Conservation (phyloP, 495 filamentous ascomycete genomes). For the Neurospora sp. region DNA sequence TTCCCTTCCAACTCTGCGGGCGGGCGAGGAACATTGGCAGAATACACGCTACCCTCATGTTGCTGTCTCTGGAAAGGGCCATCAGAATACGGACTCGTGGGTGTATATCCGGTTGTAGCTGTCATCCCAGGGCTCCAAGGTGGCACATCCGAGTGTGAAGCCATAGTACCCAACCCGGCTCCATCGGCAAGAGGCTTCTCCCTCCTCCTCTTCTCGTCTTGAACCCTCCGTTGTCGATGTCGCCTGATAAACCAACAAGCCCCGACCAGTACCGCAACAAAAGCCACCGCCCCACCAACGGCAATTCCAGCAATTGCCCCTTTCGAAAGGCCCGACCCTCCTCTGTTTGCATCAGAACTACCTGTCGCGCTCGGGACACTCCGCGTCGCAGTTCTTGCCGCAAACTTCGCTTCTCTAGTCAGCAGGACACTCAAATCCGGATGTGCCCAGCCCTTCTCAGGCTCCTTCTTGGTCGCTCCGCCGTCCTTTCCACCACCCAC, state of each 20-base stretch:
- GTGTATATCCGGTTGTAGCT: not conserved
- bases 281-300: slow-evolving; percentile 6
- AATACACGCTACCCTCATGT: not conserved
- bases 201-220: not conserved
- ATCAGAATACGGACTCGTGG: not conserved
- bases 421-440: slow-evolving; percentile 19
- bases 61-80: not conserved
- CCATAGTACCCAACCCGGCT: not conserved
- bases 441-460: slow-evolving; percentile 29
- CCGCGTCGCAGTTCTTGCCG: slow-evolving; percentile 14
- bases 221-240: not conserved
- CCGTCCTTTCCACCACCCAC: slow-evolving; percentile 53
- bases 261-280: slow-evolving; percentile 3
- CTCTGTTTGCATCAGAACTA: not conserved
- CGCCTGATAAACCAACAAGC: slow-evolving; percentile 5
- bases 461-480: slow-evolving; percentile 56
- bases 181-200: not conserved
- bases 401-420: slow-evolving; percentile 19
- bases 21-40: not conserved
- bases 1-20: not conserved
- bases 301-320: slow-evolving; percentile 23
- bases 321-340: slow-evolving; percentile 6
- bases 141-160: not conserved
- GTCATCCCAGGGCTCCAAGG: not conserved
- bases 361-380: slow-evolving; percentile 6